Base-by-base conservation (phyloP, 2,329 filamentous ascomycete genomes). In the Periconia macrospinosa region DNA sequence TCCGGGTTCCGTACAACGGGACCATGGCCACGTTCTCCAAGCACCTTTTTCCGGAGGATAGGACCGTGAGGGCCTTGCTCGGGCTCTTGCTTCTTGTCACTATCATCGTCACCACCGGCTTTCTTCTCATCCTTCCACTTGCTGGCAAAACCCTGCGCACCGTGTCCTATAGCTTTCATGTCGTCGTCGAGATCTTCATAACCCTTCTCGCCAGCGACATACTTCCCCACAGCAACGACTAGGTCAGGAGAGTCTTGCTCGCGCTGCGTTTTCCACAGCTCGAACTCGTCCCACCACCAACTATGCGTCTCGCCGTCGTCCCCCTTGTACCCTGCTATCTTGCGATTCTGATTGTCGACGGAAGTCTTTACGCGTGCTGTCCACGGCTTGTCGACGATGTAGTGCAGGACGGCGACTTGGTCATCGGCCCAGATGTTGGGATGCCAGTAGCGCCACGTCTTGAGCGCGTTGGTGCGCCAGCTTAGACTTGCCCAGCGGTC, bases 321-420 rank as follows among this genome's bases (percentile, higher is more conserved):
- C 1, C 79, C 80, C 23, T 77, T 68, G 59, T 81, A 80, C 1
- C 80, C 80, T 0, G 77, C 80, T 2, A 52, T 56, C 1, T 46
- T 17, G 18, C 37, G 18, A 2, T 44, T 44, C 5, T 42, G 27
- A 18, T 37, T 45, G 2, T 30, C 40, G 1, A 41, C n/a, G 2
- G 68, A 61, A 2, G 64, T 60, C 17, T 66, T 66, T 3, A 79
- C 69, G 17, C 76, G 70, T 47, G 69, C 72, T 37, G 76, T 74
- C 81, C 81, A 83, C 14, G 81, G 81, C 68, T 83, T 83, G 57
- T 83, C 80, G 7, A 82, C 79, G 51, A 83, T 81, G 50, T 82
- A 83, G 59, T 83, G 81, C 47, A 82, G 53, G 8, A 77, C 76
- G 0, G 76, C 69, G 3, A 83, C 76, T 27, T 78, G 73, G 1